A percentile compares a stretch with the other conserved stretches of the same genome.
Evolutionary conservation across 2,329 filamentous ascomycete species (phyloP).

Genomic region (Ustulina deusta): DNA sequence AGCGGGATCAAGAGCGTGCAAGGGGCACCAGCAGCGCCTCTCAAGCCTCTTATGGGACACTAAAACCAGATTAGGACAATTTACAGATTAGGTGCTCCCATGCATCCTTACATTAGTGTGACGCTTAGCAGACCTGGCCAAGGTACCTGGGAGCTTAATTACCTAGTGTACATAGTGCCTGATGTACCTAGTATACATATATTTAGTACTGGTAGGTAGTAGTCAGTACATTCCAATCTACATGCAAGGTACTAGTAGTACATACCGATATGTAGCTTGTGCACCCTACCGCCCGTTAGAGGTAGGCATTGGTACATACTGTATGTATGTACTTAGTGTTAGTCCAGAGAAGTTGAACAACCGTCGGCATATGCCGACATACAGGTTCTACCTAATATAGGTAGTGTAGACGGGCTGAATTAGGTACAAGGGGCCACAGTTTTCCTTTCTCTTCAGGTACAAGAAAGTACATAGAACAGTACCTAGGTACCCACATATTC

Average conservation of each 20-base stretch:
- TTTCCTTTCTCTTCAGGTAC: background rate
- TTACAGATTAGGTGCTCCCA: conserved; percentile 8
- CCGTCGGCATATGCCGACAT: no score
- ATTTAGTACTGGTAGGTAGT: background rate
- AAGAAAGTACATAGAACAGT: background rate
- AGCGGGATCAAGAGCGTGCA: conserved; percentile 21
- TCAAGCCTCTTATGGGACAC: conserved; percentile 14
- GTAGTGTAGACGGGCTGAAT: background rate
- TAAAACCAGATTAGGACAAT: conserved; percentile 24
- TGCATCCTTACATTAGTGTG: conserved; percentile 8
- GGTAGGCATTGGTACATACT: no score
- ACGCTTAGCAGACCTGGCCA: background rate
- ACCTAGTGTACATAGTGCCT: background rate
- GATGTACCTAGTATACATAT: background rate
- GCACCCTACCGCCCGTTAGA: no score
- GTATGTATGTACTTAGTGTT: no score
- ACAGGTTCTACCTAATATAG: background rate
- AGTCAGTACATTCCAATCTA: no score
- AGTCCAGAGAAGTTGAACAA: no score
- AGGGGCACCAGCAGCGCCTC: conserved; percentile 16
- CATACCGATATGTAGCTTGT: no score
- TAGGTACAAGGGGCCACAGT: background rate
- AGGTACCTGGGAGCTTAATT: no score
- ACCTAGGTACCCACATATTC: background rate
- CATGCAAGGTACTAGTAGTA: no score